Conservation (phyloP, 179 eudicot genomes). For the Spergularia azorica region DNA sequence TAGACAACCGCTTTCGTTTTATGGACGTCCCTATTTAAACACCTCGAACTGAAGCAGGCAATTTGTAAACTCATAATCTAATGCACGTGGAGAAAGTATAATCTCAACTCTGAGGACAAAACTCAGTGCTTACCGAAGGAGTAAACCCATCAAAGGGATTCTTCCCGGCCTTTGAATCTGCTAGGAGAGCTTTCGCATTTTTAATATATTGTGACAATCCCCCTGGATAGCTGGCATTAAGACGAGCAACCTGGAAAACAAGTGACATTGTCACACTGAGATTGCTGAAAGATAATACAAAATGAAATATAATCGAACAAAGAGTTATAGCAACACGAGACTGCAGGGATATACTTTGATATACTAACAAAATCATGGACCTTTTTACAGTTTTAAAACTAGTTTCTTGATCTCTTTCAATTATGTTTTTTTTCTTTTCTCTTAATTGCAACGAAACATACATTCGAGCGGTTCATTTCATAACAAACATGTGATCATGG, state of each 20-base stretch:
- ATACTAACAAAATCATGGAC: neutral
- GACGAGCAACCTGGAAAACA: conserved; percentile 62
- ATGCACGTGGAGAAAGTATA: neutral
- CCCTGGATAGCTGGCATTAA: conserved; percentile 85
- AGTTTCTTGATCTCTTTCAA: neutral
- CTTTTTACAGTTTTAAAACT: neutral
- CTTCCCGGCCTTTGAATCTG: conserved; percentile 89
- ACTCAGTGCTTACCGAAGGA: conserved; percentile 74
- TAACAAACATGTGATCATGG: neutral
- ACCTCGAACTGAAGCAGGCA: neutral
- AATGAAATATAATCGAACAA: neutral
- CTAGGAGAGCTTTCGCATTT: conserved; percentile 80
- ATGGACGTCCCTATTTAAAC: too few relatives aligned
- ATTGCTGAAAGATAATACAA: neutral
- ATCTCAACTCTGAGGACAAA: neutral
- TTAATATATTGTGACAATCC: conserved; percentile 73
- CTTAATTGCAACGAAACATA: neutral
- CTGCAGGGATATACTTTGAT: neutral
- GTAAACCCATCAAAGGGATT: conserved; percentile 92
- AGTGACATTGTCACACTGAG: conserved; percentile 8
- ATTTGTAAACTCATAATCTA: neutral
- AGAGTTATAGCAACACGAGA: neutral
- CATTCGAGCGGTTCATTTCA: neutral
- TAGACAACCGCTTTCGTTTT: too few relatives aligned
- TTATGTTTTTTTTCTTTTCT: neutral